Percentiles rank a stretch among this genome's conserved stretches.
phyloP scores from a whole-genome alignment of 495 filamentous ascomycete genomes.

The Podospora pseudocomata region DNA sequence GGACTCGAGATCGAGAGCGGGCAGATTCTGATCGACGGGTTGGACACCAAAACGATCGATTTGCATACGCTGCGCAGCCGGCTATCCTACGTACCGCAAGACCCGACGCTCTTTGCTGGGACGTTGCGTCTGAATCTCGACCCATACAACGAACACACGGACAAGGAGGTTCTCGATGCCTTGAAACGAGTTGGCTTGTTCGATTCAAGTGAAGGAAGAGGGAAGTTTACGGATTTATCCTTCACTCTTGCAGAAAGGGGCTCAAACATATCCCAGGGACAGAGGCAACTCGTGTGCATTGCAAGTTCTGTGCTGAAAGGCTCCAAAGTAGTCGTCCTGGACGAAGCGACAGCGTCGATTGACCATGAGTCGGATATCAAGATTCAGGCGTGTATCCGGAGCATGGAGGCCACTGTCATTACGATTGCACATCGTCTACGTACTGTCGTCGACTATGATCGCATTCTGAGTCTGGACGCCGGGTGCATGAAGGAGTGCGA shows the following conservation, averaged over 20 bases:
- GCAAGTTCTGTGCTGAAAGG: conserved; percentile 15
- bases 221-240: conserved; percentile 13
- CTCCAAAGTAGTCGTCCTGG: conserved; percentile 18
- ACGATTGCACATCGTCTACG: conserved; percentile 21
- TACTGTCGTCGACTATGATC: conserved; percentile 19
- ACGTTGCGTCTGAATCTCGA: conserved; percentile 46
- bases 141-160: conserved; percentile 48
- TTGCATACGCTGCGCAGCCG: conserved; percentile 36
- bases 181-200: conserved; percentile 12
- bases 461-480: conserved; percentile 8
- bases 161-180: conserved; percentile 29
- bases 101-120: conserved; percentile 42
- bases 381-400: conserved; percentile 18
- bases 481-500: conserved; percentile 14
- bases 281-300: conserved; percentile 22
- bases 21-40: conserved; percentile 42
- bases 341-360: conserved; percentile 20
- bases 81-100: conserved; percentile 43
- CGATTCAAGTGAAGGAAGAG: conserved; percentile 1
- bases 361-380: conserved; percentile 15
- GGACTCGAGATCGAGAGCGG: conserved; percentile 35
- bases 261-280: conserved; percentile 19
- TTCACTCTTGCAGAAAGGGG: conserved; percentile 14
- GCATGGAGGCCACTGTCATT: conserved; percentile 16
- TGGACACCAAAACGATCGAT: conserved; percentile 35